These are phyloP conservation scores for Auriculariales sp. DNA, from an alignment of 768 basidiomycete genomes.

Conservation along the genomic window DNA sequence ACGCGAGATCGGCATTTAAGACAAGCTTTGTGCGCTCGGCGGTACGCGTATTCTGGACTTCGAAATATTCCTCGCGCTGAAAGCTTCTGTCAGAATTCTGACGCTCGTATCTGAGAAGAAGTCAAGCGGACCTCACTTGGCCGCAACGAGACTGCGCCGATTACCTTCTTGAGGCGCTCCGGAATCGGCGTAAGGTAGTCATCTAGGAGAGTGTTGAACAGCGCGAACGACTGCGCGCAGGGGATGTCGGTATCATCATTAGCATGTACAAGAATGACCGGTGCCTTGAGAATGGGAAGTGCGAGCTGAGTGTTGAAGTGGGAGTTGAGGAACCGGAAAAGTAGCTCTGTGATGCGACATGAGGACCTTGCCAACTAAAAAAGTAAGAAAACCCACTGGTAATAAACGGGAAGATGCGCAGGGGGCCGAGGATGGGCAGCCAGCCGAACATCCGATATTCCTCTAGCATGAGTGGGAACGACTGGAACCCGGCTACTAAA, in stretches of 20 bases:
- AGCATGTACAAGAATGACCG: conserved; percentile 62
- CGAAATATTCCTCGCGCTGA: too few species aligned
- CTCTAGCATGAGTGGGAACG: conserved; percentile 42
- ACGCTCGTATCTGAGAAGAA: too few species aligned
- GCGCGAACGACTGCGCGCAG: conserved; percentile 44
- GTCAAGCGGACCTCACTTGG: too few species aligned
- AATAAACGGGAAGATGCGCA: conserved; percentile 45
- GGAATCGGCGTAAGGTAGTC: conserved; percentile 41
- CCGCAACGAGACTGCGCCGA: neutral
- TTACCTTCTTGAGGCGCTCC: neutral
- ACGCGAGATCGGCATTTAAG: neutral
- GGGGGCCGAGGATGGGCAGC: conserved; percentile 57
- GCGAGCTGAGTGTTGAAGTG: conserved; percentile 49
- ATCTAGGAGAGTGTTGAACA: conserved; percentile 56
- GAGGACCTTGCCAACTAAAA: conserved; percentile 1
- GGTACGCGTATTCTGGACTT: too few species aligned
- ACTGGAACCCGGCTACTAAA: conserved; percentile 43
- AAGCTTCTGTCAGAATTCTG: too few species aligned
- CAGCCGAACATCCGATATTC: conserved; percentile 52
- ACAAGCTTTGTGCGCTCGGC: neutral
- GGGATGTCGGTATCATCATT: conserved; percentile 64
- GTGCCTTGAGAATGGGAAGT: conserved; percentile 46
- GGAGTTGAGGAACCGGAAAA: conserved; percentile 39
- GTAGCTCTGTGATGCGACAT: conserved; percentile 25
- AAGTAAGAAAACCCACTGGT: conserved; percentile 35